Conservation (phyloP, 257 asterid genomes). For the Plantago major region DNA sequence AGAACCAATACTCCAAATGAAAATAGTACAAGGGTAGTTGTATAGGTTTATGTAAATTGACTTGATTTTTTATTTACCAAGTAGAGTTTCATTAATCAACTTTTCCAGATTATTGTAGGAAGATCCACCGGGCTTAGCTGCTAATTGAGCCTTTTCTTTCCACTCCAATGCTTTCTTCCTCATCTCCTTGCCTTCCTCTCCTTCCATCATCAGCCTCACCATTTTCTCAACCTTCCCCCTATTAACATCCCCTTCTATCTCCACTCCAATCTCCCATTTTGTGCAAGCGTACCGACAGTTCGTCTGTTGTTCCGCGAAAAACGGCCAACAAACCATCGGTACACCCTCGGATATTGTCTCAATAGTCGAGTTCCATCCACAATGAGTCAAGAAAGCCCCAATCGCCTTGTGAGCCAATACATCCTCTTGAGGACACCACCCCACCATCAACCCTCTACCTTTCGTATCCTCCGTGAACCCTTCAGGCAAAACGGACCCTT, state of each 20-base stretch:
- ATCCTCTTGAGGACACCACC: conserved; percentile 47
- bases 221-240: conserved; percentile 33
- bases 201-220: conserved; percentile 43
- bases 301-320: conserved; percentile 52
- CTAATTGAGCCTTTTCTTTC: conserved; percentile 30
- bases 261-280: conserved; percentile 37
- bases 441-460: conserved; percentile 37
- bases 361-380: conserved; percentile 46
- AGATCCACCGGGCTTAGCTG: conserved; percentile 27
- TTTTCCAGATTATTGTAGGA: conserved; percentile 25
- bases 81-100: conserved; percentile 18
- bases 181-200: conserved; percentile 38
- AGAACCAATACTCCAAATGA: neutral
- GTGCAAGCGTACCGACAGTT: conserved; percentile 38
- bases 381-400: conserved; percentile 43
- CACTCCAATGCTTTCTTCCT: conserved; percentile 38
- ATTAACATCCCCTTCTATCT: conserved; percentile 33
- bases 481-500: conserved; percentile 25
- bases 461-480: conserved; percentile 32
- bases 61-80: neutral
- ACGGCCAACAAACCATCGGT: conserved; percentile 54
- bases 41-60: too few species aligned
- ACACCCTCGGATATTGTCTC: conserved; percentile 40
- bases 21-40: too few species aligned
- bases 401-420: conserved; percentile 32